phyloP scores from a whole-genome alignment of 208 protist species.

The Herpetomonas tarakana region DNA sequence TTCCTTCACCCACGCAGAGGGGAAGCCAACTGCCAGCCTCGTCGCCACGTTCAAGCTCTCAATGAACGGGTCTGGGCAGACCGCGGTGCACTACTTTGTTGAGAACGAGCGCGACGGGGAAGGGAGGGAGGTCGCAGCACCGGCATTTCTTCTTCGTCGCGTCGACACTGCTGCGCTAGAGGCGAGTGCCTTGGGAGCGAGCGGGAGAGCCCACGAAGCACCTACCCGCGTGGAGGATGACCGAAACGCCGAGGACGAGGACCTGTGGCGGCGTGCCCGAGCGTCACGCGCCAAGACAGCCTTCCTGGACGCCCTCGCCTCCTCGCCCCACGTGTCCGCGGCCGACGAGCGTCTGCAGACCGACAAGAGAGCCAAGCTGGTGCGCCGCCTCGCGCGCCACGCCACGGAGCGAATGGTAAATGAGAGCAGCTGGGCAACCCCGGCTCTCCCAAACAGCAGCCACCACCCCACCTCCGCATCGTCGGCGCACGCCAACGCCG shows the following conservation, averaged over 20 bases:
- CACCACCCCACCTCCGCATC: background rate
- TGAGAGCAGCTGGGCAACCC: conserved; percentile 56
- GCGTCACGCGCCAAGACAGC: conserved; percentile 10
- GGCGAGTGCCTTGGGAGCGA: background rate
- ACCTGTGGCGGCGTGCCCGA: conserved; percentile 27
- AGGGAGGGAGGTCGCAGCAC: too few relatives aligned
- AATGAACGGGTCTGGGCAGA: background rate
- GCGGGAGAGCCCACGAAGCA: background rate
- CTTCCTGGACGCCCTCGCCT: background rate
- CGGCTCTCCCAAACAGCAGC: background rate
- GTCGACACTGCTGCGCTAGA: conserved; percentile 14
- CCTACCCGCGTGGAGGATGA: background rate
- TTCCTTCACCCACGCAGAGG: background rate
- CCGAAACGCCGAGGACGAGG: conserved; percentile 10
- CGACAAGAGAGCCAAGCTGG: conserved; percentile 19
- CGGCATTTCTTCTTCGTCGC: too few relatives aligned
- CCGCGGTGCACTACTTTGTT: background rate
- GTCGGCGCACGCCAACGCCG: background rate
- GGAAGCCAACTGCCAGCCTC: conserved; percentile 1
- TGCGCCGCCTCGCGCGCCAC: conserved; percentile 56
- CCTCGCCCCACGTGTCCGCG: background rate
- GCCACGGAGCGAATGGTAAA: conserved; percentile 70
- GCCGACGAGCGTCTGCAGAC: background rate
- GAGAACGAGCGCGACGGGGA: background rate
- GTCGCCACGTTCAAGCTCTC: background rate